Conservation (phyloP, 345 rosid species). For the Capsella bursapastoris region DNA sequence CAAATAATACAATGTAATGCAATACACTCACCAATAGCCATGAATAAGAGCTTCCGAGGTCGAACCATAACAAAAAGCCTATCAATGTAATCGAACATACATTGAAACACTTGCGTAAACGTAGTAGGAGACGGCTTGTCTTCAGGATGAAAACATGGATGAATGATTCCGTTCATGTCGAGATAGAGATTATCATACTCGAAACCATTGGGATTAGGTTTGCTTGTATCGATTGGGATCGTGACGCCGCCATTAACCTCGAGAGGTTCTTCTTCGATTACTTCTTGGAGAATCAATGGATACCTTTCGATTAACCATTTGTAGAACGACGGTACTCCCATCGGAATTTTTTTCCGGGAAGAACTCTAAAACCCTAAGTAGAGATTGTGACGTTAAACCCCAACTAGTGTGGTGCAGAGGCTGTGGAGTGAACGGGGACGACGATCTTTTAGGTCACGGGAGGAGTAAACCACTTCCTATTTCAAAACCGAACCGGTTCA, state of each 20-base stretch:
- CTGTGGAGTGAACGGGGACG: neutral
- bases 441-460: neutral
- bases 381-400: neutral
- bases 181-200: constrained; percentile 94
- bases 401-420: neutral
- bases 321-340: constrained; percentile 98
- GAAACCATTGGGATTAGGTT: constrained; percentile 75
- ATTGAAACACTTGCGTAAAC: constrained; percentile 76
- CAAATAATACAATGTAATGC: neutral
- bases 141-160: constrained; percentile 98
- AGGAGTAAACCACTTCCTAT: neutral
- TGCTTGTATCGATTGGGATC: constrained; percentile 83
- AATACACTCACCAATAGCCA: constrained; percentile 83
- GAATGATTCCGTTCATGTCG: constrained; percentile 98
- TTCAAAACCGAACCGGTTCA: neutral
- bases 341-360: constrained; percentile 16
- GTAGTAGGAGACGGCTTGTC: constrained; percentile 81
- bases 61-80: constrained; percentile 92
- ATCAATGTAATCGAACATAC: constrained; percentile 90
- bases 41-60: constrained; percentile 79
- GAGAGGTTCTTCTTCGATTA: constrained; percentile 81
- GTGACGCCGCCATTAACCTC: constrained; percentile 65
- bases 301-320: constrained; percentile 92
- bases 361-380: neutral
- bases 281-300: constrained; percentile 76